phyloP scores from a whole-genome alignment of 768 basidiomycete genomes.

The Tylopilus vinaceipallidus region DNA sequence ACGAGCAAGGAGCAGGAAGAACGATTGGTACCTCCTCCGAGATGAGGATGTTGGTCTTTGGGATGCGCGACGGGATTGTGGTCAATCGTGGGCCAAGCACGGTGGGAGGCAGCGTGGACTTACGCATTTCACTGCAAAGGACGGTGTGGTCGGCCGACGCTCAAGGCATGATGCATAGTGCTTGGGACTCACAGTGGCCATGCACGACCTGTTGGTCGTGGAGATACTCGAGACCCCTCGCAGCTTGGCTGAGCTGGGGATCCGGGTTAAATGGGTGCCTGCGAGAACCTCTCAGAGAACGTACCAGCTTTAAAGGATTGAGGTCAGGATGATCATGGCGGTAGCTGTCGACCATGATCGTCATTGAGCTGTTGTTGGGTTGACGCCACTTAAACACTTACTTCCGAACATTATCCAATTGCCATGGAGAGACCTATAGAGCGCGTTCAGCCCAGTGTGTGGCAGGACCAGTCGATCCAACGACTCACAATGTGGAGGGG shows the following conservation, averaged over 20 bases:
- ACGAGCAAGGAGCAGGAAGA: not conserved
- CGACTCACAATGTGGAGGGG: slow-evolving; percentile 47
- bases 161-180: not conserved
- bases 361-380: not conserved
- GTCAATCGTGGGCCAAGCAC: slow-evolving; percentile 3
- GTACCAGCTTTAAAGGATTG: slow-evolving; percentile 45
- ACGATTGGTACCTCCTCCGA: slow-evolving; percentile 39
- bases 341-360: slow-evolving; percentile 40
- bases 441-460: not conserved
- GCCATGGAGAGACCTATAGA: slow-evolving; percentile 59
- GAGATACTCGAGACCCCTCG: slow-evolving; percentile 55
- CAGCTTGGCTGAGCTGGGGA: slow-evolving; percentile 49
- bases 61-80: not conserved
- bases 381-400: slow-evolving; percentile 21
- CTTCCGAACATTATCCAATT: slow-evolving; percentile 55
- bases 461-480: not conserved
- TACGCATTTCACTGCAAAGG: slow-evolving; percentile 56
- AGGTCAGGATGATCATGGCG: slow-evolving; percentile 34
- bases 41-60: slow-evolving; percentile 58
- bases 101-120: slow-evolving; percentile 20
- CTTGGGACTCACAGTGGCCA: slow-evolving; percentile 50
- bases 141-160: slow-evolving; percentile 1
- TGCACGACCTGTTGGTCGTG: slow-evolving; percentile 53
- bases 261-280: not conserved
- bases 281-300: not conserved